Base-by-base conservation (phyloP, 1,284 basidiomycete genomes). In the Microbotryum violaceum region DNA sequence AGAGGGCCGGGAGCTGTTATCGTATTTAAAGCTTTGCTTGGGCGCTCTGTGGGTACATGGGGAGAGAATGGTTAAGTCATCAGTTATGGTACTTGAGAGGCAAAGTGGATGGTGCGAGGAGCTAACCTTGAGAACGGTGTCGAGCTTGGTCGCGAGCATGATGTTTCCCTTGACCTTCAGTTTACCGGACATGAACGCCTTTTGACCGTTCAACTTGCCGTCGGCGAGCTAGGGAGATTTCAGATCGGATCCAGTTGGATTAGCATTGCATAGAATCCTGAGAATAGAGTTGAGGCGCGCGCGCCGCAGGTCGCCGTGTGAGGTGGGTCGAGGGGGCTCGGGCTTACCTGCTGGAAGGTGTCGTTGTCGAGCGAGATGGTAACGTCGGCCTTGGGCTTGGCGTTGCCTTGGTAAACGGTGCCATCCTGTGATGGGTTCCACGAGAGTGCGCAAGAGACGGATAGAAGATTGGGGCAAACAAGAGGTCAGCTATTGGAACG, bases 341-440 rank as follows among this genome's bases (percentile, higher is more conserved):
- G 9, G 45, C 52, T 23, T 29, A 64, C 58, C 31, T 65, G 45
- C 52, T 68, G 60, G 63, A 71, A 70, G 18, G 57, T 70, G 51
- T 71, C 62, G 70, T 77, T 76, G n/a, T 82, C 79, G 64, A 90
- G 78, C 61, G 85, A 80, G 75, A 91, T 82, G 14, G 84, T 86
- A 57, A 91, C 89, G 72, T 89, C 89, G 25, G 78, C 66, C 58
- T 74, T 74, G 45, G 71, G 70, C 64, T 86, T 84, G 4, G 87
- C 86, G 23, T 79, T 77, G 47, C 91, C 91, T 77, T 88, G 86
- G 78, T 85, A 85, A 31, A 94, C 83, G 45, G 82, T 80, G 31
- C 88, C 89, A 44, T 83, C 82, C 70, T 73, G 37, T 29, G 16
- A 45, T 48, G 25, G 51, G 31, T 29, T 44, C 29, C 50, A 23